Percentiles rank a stretch among this genome's conserved stretches.
phyloP scores from a whole-genome alignment of 2,329 filamentous ascomycete genomes.

The Colletotrichum graminicola region DNA sequence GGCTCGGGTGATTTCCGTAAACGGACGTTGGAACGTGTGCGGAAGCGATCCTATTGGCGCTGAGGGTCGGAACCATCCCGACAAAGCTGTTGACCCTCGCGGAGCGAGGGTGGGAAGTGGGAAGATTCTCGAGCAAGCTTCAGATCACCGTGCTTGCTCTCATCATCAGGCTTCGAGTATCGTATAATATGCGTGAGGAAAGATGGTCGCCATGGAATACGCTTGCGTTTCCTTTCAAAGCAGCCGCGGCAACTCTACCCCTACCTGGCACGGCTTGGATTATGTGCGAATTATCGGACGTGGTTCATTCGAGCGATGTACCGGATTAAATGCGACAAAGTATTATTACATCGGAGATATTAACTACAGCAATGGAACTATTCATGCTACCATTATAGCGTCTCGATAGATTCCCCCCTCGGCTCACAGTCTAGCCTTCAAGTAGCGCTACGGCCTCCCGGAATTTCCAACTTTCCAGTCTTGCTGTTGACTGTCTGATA shows the following conservation, averaged over 20 bases:
- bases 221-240: not conserved
- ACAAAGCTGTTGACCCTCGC: not conserved
- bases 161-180: not conserved
- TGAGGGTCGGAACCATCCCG: conserved; percentile 7
- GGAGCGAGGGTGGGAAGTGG: too few relatives aligned
- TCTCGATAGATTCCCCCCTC: not conserved
- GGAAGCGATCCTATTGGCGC: conserved; percentile 15
- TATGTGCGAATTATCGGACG: not conserved
- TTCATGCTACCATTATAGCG: not conserved
- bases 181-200: not conserved
- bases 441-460: too few relatives aligned
- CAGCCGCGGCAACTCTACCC: not conserved
- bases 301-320: not conserved
- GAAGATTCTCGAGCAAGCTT: not conserved
- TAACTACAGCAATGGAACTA: not conserved
- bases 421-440: not conserved
- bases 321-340: not conserved
- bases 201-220: not conserved
- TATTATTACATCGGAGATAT: not conserved
- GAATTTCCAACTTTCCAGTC: conserved; percentile 1
- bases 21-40: not conserved
- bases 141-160: not conserved
- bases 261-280: not conserved
- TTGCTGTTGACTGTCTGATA: conserved; percentile 11
- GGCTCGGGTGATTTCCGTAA: conserved; percentile 8